These are phyloP conservation scores for Hordeum vulgare DNA, from an alignment of 176 grass and related monocot species.

Conservation along the genomic window DNA sequence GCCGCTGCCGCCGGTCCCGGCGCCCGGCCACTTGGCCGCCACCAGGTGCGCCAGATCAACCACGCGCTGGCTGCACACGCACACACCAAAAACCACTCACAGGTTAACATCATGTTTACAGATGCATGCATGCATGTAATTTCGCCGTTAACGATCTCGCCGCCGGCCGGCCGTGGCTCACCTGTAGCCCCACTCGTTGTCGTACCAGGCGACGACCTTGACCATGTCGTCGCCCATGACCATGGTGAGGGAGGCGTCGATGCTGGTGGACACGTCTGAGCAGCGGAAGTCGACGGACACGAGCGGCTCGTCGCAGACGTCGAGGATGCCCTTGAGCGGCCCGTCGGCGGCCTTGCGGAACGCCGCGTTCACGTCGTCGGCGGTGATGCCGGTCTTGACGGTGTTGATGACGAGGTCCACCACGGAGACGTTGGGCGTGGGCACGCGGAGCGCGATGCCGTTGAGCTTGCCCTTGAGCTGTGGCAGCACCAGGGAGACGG, in stretches of 20 bases:
- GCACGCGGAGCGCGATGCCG: slow-evolving; percentile 95
- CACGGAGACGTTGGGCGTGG: slow-evolving; percentile 94
- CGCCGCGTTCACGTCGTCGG: slow-evolving; percentile 78
- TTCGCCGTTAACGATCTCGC: not conserved
- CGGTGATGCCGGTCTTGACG: slow-evolving; percentile 70
- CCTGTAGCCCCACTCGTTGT: slow-evolving; percentile 99
- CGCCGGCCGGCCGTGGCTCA: slow-evolving; percentile 7
- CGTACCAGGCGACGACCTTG: slow-evolving; percentile 99
- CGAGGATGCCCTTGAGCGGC: slow-evolving; percentile 65
- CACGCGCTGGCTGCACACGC: slow-evolving; percentile 67
- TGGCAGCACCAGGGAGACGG: slow-evolving; percentile 85
- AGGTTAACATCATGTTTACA: not conserved
- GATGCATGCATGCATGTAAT: not conserved
- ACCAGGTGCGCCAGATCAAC: slow-evolving; percentile 93
- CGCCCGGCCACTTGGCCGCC: slow-evolving; percentile 78
- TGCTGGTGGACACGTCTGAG: slow-evolving; percentile 79
- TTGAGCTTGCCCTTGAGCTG: slow-evolving; percentile 98
- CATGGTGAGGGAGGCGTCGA: slow-evolving; percentile 90
- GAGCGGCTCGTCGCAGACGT: slow-evolving; percentile 75
- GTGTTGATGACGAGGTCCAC: slow-evolving; percentile 96
- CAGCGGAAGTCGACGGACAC: slow-evolving; percentile 97
- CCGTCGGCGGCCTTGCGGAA: slow-evolving; percentile 73
- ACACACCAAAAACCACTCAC: not conserved
- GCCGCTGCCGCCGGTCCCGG: slow-evolving; percentile 33
- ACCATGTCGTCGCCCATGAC: slow-evolving; percentile 99